phyloP scores from a whole-genome alignment of 176 grass and related monocot genomes.

The Themeda triandra region DNA sequence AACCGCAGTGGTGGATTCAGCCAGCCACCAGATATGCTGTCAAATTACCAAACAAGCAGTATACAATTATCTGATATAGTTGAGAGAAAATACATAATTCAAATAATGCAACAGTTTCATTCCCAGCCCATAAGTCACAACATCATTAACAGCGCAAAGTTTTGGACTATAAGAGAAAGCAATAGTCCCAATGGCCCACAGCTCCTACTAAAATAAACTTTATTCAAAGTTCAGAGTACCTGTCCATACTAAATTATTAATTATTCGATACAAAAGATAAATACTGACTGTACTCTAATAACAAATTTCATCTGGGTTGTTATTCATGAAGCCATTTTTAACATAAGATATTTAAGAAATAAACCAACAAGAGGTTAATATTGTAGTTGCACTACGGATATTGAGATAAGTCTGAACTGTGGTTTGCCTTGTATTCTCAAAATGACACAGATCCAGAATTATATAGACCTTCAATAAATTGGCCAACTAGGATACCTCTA shows the following conservation, averaged over 20 bases:
- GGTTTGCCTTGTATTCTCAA: not conserved
- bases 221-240: not conserved
- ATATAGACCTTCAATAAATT: not conserved
- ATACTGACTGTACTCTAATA: not conserved
- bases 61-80: constrained; percentile 22
- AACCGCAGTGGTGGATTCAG: constrained; percentile 86
- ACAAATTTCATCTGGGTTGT: not conserved
- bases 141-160: not conserved
- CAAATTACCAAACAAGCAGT: constrained; percentile 34
- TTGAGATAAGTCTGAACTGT: not conserved
- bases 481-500: not conserved
- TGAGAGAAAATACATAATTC: not conserved
- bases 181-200: too few relatives aligned
- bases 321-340: not conserved
- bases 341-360: not conserved
- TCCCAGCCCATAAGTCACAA: not conserved
- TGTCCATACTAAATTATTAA: not conserved
- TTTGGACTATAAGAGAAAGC: not conserved
- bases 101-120: not conserved
- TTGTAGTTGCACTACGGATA: not conserved
- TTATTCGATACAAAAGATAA: not conserved
- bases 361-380: not conserved
- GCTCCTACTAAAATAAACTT: too few relatives aligned
- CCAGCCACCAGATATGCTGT: constrained; percentile 70
- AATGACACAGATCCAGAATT: not conserved